These are phyloP conservation scores for Vavraia culicis DNA, from an alignment of 371 early-diverging fungal genomes.

Conservation along the genomic window DNA sequence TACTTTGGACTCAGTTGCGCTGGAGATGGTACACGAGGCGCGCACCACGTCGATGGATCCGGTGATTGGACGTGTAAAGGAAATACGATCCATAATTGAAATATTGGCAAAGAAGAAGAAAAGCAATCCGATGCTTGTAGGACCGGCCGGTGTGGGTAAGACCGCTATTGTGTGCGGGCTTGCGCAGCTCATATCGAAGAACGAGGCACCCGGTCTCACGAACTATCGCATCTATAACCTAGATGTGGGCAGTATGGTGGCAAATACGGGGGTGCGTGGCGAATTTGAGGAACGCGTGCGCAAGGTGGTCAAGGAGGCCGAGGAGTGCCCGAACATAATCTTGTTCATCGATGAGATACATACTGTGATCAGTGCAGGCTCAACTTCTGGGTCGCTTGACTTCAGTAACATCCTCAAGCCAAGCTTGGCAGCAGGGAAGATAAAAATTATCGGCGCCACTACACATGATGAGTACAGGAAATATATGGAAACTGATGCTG, in stretches of 20 bases:
- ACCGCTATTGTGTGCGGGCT: constrained; percentile 49
- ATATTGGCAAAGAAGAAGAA: constrained; percentile 58
- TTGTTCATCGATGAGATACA: constrained; percentile 97
- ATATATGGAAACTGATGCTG: constrained; percentile 61
- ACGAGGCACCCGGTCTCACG: constrained; percentile 70
- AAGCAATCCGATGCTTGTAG: constrained; percentile 67
- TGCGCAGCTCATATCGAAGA: constrained; percentile 75
- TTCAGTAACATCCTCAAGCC: constrained; percentile 74
- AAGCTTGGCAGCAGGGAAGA: constrained; percentile 54
- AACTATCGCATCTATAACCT: constrained; percentile 60
- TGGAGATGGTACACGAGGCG: constrained; percentile 61
- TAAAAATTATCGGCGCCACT: constrained; percentile 64
- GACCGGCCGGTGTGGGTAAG: constrained; percentile 54
- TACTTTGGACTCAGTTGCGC: constrained; percentile 61
- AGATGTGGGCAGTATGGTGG: constrained; percentile 78
- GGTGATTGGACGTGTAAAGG: constrained; percentile 64
- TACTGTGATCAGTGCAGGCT: constrained; percentile 59
- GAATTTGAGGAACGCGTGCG: constrained; percentile 95
- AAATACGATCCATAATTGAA: constrained; percentile 58
- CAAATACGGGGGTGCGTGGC: constrained; percentile 70
- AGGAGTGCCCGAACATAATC: constrained; percentile 60
- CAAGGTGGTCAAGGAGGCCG: constrained; percentile 76
- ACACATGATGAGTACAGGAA: constrained; percentile 63
- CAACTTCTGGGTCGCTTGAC: constrained; percentile 58
- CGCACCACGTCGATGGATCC: constrained; percentile 55